Evolutionary conservation across 805 yeast species (phyloP).

Genomic region (Starmerella roubikii): DNA sequence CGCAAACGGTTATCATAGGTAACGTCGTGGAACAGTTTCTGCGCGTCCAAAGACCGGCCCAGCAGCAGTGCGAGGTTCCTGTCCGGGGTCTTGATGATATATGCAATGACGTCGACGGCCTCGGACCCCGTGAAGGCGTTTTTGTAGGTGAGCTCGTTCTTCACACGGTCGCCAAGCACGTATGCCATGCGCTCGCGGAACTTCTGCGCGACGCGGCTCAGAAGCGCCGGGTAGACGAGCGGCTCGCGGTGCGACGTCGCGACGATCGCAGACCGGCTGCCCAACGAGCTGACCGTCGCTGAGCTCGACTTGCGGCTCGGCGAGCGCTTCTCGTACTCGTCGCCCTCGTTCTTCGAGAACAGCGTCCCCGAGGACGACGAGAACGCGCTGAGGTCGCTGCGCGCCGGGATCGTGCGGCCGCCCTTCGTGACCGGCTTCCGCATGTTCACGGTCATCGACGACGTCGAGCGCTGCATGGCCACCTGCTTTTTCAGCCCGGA

Average conservation of each 20-base stretch:
- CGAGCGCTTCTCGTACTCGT: not conserved
- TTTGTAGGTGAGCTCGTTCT: slow-evolving; percentile 82
- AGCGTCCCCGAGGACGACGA: not conserved
- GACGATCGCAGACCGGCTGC: slow-evolving; percentile 31
- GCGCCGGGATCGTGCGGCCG: slow-evolving; percentile 22
- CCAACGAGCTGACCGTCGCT: slow-evolving; percentile 17
- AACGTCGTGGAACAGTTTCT: slow-evolving; percentile 86
- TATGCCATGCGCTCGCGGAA: slow-evolving; percentile 48
- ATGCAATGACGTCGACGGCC: slow-evolving; percentile 82
- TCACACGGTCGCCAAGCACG: slow-evolving; percentile 61
- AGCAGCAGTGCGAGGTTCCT: slow-evolving; percentile 75
- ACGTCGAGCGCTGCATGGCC: slow-evolving; percentile 18
- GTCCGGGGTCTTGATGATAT: slow-evolving; percentile 78
- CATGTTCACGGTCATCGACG: slow-evolving; percentile 8
- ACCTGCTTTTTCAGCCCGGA: slow-evolving; percentile 18
- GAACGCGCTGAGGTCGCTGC: slow-evolving; percentile 17
- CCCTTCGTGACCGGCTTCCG: slow-evolving; percentile 18
- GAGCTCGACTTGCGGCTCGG: slow-evolving; percentile 19
- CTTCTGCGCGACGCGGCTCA: slow-evolving; percentile 69
- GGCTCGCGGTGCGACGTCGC: slow-evolving; percentile 44
- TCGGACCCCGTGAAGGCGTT: slow-evolving; percentile 89
- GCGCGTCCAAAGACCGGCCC: slow-evolving; percentile 89
- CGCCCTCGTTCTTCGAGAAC: not conserved
- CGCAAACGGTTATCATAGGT: slow-evolving; percentile 86
- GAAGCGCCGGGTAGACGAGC: slow-evolving; percentile 73